Evolutionary conservation across 1,284 basidiomycete genomes (phyloP).

Genomic region (Trametes hirsuta): DNA sequence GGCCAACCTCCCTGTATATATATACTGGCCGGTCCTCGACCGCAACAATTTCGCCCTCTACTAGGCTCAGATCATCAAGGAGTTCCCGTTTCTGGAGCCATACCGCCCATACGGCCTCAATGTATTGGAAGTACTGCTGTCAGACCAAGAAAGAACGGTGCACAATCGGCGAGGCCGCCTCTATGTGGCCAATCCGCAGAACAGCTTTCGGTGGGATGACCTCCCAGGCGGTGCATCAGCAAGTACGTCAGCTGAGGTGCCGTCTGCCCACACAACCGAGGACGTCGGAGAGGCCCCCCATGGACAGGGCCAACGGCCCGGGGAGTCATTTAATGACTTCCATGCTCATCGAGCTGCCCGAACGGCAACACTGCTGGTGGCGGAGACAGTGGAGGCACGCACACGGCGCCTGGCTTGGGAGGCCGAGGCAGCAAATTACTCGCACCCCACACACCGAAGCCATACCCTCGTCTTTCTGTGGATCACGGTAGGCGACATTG

Average conservation of each 20-base stretch:
- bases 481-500: neutral
- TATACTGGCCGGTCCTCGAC: neutral
- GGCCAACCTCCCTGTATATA: slow-evolving; percentile 1
- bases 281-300: neutral
- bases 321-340: slow-evolving; percentile 3
- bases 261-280: neutral
- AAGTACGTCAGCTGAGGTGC: neutral
- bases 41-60: neutral
- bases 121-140: neutral
- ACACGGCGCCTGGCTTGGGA: neutral
- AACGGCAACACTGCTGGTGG: too few relatives aligned
- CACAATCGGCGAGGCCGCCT: too few relatives aligned
- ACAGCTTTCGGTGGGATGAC: neutral
- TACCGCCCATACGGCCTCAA: neutral
- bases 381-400: neutral
- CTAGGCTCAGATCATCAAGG: neutral
- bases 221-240: neutral
- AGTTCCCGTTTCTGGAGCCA: neutral
- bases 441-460: neutral
- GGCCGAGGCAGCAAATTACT: neutral
- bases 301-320: slow-evolving; percentile 1
- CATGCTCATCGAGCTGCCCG: neutral
- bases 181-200: too few relatives aligned
- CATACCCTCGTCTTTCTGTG: neutral
- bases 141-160: too few relatives aligned